Conservation (phyloP, 1,284 basidiomycete species). For the Porphyrellus sp. region DNA sequence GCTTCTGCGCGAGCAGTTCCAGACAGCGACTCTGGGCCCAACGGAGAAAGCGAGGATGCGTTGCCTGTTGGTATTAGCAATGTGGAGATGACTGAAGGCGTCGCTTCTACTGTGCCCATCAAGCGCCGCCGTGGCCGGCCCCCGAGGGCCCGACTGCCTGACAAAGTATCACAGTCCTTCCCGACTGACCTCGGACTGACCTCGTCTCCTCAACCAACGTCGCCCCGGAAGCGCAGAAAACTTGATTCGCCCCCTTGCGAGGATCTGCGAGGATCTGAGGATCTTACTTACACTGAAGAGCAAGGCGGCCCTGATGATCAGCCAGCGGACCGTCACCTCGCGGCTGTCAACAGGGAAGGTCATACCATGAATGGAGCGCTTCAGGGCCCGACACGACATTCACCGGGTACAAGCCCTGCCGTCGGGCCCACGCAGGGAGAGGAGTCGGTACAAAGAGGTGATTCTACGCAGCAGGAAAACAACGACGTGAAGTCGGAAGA, state of each 20-base stretch:
- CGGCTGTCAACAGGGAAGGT: constrained; percentile 18
- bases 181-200: constrained; percentile 6
- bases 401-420: background rate
- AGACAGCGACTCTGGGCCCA: constrained; percentile 8
- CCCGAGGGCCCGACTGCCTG: constrained; percentile 11
- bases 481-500: constrained; percentile 49
- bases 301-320: constrained; percentile 9
- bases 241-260: constrained; percentile 18
- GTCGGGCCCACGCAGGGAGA: constrained; percentile 1
- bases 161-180: constrained; percentile 6
- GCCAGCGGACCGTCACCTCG: background rate
- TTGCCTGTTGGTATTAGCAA: constrained; percentile 3
- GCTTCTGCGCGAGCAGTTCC: constrained; percentile 19
- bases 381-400: constrained; percentile 4
- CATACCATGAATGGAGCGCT: constrained; percentile 20
- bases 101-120: constrained; percentile 3
- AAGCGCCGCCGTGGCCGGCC: constrained; percentile 33
- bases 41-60: constrained; percentile 7
- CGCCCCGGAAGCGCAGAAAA: constrained; percentile 32
- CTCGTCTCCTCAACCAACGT: constrained; percentile 13
- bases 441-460: constrained; percentile 4
- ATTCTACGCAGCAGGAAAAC: constrained; percentile 15
- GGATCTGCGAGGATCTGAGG: constrained; percentile 7
- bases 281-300: constrained; percentile 2
- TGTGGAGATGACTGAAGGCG: constrained; percentile 10